These are phyloP conservation scores for Ustilago vetiveriae DNA, from an alignment of 1,284 basidiomycete genomes.

Conservation along the genomic window DNA sequence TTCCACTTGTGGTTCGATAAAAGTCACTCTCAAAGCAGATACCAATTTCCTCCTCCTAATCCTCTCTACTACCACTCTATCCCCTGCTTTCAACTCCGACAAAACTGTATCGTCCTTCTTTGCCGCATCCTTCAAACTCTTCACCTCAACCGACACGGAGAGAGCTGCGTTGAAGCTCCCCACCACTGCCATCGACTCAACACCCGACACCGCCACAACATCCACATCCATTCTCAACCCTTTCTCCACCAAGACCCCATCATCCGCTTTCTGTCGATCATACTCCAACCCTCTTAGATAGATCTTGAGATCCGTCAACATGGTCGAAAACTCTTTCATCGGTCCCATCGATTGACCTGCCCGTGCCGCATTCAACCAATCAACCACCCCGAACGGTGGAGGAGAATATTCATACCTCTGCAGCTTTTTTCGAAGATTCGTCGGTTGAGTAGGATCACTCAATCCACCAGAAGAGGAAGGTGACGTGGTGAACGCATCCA, in stretches of 20 bases:
- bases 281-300: slow-evolving; percentile 48
- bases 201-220: slow-evolving; percentile 4
- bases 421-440: slow-evolving; percentile 14
- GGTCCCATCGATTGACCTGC: slow-evolving; percentile 29
- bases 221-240: slow-evolving; percentile 13
- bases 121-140: slow-evolving; percentile 1
- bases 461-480: slow-evolving; percentile 24
- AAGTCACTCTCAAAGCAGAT: slow-evolving; percentile 8
- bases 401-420: slow-evolving; percentile 48
- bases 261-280: slow-evolving; percentile 34
- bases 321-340: slow-evolving; percentile 23
- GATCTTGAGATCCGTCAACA: slow-evolving; percentile 51
- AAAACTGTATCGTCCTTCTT: background rate
- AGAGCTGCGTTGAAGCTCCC: slow-evolving; percentile 5
- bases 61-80: slow-evolving; percentile 17
- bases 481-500: slow-evolving; percentile 17
- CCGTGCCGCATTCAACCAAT: slow-evolving; percentile 40
- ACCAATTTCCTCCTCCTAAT: slow-evolving; percentile 34
- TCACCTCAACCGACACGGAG: slow-evolving; percentile 20
- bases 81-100: background rate
- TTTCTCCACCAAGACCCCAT: slow-evolving; percentile 7
- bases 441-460: slow-evolving; percentile 12
- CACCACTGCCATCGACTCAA: background rate
- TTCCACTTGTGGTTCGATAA: slow-evolving; percentile 30
- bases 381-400: slow-evolving; percentile 41